Evolutionary conservation across 116 monocot genomes (phyloP), one percentile per base, ranked within the genome.

Genomic region (Iris pallida): DNA sequence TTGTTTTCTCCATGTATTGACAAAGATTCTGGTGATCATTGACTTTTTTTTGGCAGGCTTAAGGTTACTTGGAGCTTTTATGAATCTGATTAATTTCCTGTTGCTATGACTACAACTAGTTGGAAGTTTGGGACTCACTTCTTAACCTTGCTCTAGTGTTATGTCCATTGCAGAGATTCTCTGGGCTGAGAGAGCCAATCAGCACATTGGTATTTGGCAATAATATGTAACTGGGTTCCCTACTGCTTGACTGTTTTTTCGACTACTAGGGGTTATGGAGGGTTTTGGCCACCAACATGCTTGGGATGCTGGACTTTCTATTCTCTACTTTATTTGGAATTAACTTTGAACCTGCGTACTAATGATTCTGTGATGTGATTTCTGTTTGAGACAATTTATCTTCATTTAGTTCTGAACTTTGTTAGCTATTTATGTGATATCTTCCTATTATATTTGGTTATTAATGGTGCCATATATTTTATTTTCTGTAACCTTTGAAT

Each of bases 121-220:
- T 88, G 88, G 84, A 82, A 82, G 79, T 91, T 87, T 91, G 74
- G 79, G 82, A 80, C 80, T 93, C 84, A 87, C 84, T 60, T 82
- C 76, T 78, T 85, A 85, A 87, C 79, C 82, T 89, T 93, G 82
- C 81, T 83, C 61, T 86, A 71, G 75, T 82, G 64, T 87, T 84
- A 70, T 83, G 76, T 73, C 64, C 57, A 78, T 85, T 90, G 89
- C 90, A 94, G 90, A 86, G 76, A 77, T 40, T 59, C 30, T 49
- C 57, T 46, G 70, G 51, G 53, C 53, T 44, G 20, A 55, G 62
- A 47, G 53, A 56, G 43, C 44, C 41, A 7, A 44, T 63, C 51
- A 55, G 12, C 51, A 42, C 49, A 20, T 20, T 68, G 49, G 6
- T 71, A 62, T 47, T 54, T 41, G 41, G 16, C 30, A 30, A 30